Evolutionary conservation across 441 rosid species (phyloP), one percentile per base, ranked within the genome.

Genomic region (Gossypium lobatum): DNA sequence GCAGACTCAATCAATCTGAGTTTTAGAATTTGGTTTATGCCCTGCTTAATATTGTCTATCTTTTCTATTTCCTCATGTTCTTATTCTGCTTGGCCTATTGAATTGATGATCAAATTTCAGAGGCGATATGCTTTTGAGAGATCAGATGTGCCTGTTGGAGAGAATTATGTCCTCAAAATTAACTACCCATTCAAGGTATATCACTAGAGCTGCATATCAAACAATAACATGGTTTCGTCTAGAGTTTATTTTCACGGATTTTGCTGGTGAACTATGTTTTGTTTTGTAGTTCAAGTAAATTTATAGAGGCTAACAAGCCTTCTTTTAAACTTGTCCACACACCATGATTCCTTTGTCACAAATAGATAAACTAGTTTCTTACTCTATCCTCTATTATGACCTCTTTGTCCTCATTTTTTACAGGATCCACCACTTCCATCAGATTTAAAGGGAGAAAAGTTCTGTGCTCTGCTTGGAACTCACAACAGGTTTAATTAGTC

Each of bases 341-440:
- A 66, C 64, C 70, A 31, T 71, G 75, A 17, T 75, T 71, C 64
- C 42, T 58, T 14, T 39, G 21, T 59, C 65, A 59, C 65, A 9
- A 16, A 67, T 48, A 52, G 61, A 52, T 69, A 9, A 28, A 69
- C 45, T 69, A 69, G 72, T 52, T 18, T 9, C 69, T 64, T 52
- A 52, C 13, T 69, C 9, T 31, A 7, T 69, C 8, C 8, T 28
- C 20, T 31, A 62, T 63, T 50, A 64, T 17, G 64, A 46, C 16
- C 3, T 14, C 68, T 62, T 11, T n/a, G 11, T 18, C 63, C 80
- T 63, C 76, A 63, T 64, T 37, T 67, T 78, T 78, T 77, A 58
- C 81, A 93, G 99, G 95, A 95, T 61, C 95, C 90, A 46, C 94
- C 97, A 78, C 88, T 95, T 75, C 94, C 99, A 73, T 82, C 91